Evolutionary conservation across 177 flowering plant species (phyloP).

Genomic region (Vitis hybrid): DNA sequence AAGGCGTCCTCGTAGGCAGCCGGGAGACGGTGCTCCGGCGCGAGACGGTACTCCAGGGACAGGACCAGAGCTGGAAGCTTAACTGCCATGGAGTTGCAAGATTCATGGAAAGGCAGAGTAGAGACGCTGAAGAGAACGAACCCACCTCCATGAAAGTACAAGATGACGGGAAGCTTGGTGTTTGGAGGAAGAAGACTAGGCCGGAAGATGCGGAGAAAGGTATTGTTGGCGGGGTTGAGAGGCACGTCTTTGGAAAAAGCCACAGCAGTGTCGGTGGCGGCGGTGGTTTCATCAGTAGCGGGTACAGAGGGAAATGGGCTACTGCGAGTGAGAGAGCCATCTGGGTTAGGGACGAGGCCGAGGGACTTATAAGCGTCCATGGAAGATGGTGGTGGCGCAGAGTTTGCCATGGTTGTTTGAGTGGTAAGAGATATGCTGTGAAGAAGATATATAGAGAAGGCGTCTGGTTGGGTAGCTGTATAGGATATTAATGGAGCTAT

Average conservation of each 20-base stretch:
- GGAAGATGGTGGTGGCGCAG: conserved; percentile 2
- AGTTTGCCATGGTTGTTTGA: conserved; percentile 11
- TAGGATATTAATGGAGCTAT: too few species aligned
- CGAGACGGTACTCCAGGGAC: conserved; percentile 68
- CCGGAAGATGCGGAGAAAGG: conserved; percentile 49
- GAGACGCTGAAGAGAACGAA: conserved; percentile 41
- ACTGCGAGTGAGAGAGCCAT: conserved; percentile 52
- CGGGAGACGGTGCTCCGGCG: conserved; percentile 74
- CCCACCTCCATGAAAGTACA: conserved; percentile 74
- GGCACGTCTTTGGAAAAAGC: conserved; percentile 52
- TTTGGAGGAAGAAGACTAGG: conserved; percentile 20
- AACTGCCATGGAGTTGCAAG: conserved; percentile 29
- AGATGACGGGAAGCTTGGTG: conserved; percentile 44
- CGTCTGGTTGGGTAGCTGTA: too few species aligned
- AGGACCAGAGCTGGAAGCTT: conserved; percentile 33
- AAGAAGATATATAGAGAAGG: too few species aligned
- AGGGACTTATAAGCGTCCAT: conserved; percentile 46
- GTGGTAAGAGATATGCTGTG: too few species aligned
- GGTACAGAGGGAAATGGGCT: conserved; percentile 25
- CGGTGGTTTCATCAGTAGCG: conserved; percentile 10
- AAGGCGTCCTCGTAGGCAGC: conserved; percentile 69
- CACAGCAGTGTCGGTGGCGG: conserved; percentile 6
- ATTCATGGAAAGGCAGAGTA: conserved; percentile 26
- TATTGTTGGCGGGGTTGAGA: conserved; percentile 36
- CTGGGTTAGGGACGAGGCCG: conserved; percentile 42